Base-by-base conservation (phyloP, 345 rosid species). In the Alliaria petiolata region DNA sequence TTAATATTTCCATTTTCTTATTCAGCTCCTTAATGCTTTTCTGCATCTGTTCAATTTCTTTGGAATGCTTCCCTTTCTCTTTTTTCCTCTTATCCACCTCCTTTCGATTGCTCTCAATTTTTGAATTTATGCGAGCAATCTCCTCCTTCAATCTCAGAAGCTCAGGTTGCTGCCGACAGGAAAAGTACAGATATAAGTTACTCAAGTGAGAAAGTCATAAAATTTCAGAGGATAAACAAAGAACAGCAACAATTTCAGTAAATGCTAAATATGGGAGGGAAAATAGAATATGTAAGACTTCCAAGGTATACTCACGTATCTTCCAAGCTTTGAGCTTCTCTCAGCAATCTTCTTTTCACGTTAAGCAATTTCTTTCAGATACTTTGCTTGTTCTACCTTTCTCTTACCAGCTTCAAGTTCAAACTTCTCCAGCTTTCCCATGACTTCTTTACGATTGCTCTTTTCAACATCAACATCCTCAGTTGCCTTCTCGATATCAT, bases 121-220 rank as follows among this genome's bases (percentile, higher is more conserved):
- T 95, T 49, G 93, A 84, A 38, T 83, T 85, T 53, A 88, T 82
- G 53, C 96, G 96, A 75, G 95, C 75, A 81, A 74, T 84, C 82
- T 86, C 98, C 81, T 88, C 99, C 71, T 88, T 89, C 62, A 88
- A 71, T 71, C 88, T 95, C 81, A 91, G 78, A 83, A 89, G 93
- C 82, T 86, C 91, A 39, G 96, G 98, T 95, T 91, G 96, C 99
- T 95, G 78, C 43, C 26, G 33, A 45, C 60, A 46, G 25, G 44
- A 75, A 19, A 60, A 28, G 65, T 14, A 43, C 17, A 67, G 31
- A 63, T 17, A 69, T 16, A 66, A 50, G 54, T 56, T 34, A 62
- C 38, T 20, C 30, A 71, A 73, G 69, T 14, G 51, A 70, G 67
- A 52, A 22, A 70, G 51, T 34, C 6, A 34, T 51, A 44, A 57